A percentile compares a stretch with the other conserved stretches of the same genome.
These are phyloP conservation scores for Elsinoe batatas DNA, from an alignment of 2,329 filamentous ascomycete genomes.

Conservation along the genomic window DNA sequence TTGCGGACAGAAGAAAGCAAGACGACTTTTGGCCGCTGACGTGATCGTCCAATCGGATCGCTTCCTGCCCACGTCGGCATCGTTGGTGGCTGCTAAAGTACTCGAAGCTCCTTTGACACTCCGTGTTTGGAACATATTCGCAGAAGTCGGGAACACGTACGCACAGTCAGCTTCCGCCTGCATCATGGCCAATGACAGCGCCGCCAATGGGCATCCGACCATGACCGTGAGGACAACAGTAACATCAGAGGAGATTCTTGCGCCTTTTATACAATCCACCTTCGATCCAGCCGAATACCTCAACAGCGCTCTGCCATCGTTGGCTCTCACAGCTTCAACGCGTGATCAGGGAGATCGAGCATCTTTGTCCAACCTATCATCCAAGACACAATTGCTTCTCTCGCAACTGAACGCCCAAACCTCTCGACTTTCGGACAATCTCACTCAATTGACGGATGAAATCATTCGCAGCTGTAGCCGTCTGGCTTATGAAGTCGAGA, in stretches of 20 bases:
- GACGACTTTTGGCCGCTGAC: background rate
- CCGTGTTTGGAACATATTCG: background rate
- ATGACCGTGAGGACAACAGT: constrained; percentile 42
- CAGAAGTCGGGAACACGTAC: no score
- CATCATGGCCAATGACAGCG: constrained; percentile 11
- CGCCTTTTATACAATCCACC: constrained; percentile 61
- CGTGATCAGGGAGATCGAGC: constrained; percentile 33
- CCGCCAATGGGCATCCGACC: constrained; percentile 12
- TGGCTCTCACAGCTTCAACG: constrained; percentile 41
- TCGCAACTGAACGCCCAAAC: constrained; percentile 85
- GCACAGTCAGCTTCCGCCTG: no score
- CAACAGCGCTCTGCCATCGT: constrained; percentile 64
- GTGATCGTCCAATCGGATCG: background rate
- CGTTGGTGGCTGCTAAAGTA: background rate
- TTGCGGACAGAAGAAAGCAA: background rate
- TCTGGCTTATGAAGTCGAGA: constrained; percentile 87
- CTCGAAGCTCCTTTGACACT: background rate
- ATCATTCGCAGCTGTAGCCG: constrained; percentile 82
- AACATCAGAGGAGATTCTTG: constrained; percentile 61
- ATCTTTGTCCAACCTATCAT: constrained; percentile 64
- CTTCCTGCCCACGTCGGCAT: background rate
- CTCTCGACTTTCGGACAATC: constrained; percentile 64
- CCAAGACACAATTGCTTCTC: constrained; percentile 72
- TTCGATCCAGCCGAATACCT: constrained; percentile 84
- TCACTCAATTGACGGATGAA: constrained; percentile 88